phyloP scores from a whole-genome alignment of 495 filamentous ascomycete genomes.

The Penicillium atrosanguineum region DNA sequence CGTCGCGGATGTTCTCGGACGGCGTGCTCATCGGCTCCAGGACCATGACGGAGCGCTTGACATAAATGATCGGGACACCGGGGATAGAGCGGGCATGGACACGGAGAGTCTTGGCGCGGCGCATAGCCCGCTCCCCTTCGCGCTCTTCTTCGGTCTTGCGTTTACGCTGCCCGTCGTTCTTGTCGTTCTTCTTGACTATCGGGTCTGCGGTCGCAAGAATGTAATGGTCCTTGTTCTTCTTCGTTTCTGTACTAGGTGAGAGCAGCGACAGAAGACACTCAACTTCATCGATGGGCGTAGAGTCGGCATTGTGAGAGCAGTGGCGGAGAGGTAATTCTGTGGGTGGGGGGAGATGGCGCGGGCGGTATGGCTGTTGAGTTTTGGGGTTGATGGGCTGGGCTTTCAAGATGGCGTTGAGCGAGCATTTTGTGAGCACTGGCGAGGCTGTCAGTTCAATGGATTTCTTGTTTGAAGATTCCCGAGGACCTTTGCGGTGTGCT shows the following conservation, averaged over 20 bases:
- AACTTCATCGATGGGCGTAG: conserved; percentile 67
- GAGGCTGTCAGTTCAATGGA: conserved; percentile 7
- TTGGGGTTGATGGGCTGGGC: conserved; percentile 44
- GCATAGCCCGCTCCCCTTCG: conserved; percentile 35
- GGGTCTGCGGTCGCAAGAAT: conserved; percentile 70
- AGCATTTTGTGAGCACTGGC: conserved; percentile 62
- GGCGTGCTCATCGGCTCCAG: conserved; percentile 79
- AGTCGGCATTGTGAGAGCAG: conserved; percentile 83
- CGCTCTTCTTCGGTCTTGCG: conserved; percentile 27
- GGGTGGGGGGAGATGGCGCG: conserved; percentile 43
- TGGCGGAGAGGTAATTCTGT: conserved; percentile 72
- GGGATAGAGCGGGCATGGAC: conserved; percentile 44
- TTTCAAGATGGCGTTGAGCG: conserved; percentile 45
- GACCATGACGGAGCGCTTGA: conserved; percentile 84
- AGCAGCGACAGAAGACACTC: conserved; percentile 80
- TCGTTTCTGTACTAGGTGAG: conserved; percentile 59
- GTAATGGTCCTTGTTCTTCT: conserved; percentile 85
- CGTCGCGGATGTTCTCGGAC: conserved; percentile 59
- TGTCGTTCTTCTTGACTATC: conserved; percentile 22
- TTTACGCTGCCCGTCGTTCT: conserved; percentile 21
- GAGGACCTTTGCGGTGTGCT: not conserved
- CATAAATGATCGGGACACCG: conserved; percentile 78
- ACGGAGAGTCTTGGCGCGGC: conserved; percentile 35
- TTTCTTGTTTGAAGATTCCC: not conserved
- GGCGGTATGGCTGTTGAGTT: conserved; percentile 43